Base-by-base conservation (phyloP, 1,139 yeast species). In the Nakaseomyces kungkrabaensis region DNA sequence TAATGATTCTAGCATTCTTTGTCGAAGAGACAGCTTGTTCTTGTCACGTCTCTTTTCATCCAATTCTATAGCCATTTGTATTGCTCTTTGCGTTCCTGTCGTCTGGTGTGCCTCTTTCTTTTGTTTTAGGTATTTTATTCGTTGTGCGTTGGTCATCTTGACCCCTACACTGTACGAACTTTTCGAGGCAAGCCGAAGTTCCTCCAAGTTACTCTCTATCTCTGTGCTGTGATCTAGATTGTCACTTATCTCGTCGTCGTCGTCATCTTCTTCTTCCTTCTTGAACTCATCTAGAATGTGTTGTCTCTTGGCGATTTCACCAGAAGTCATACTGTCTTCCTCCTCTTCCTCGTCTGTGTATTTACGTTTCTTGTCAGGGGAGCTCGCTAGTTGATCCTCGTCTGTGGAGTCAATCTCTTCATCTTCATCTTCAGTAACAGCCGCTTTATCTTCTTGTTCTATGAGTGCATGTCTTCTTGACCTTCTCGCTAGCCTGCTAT, bases 241-340 rank as follows among this genome's bases (percentile, higher is more conserved):
- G 34, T 47, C 50, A 34, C 47, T 46, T 10, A 27, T 37, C 34
- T 42, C 49, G 4, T 45, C 48, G 13, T 44, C 48, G 13, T 47
- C 46, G 10, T 42, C 34, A 25, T 34, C 36, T 27, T 47, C 48
- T 22, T 50, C 47, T 17, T 46, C 47, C 17, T 32, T 43, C 27
- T 49, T 50, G 49, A 27, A 13, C 34, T 40, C 22, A 27, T 38
- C 11, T 48, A 47, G 25, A 34, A 37, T 17, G 25, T 13, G 5
- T 4, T 37, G 40, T 37, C 40, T 37, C 40, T 37, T 17, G 11
- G 40, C 31, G 10, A 8, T 33, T 9, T 33, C 36, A 7, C 13
- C 36, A n/a, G 36, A 11, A 2, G 6, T 29, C 31, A 29, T 29
- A 9, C 31, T 29, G 9, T 29, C 31, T 29, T 29, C 31, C 9